Base-by-base conservation (phyloP, 2,329 filamentous ascomycete genomes). In the Colletotrichum orchidophilum region DNA sequence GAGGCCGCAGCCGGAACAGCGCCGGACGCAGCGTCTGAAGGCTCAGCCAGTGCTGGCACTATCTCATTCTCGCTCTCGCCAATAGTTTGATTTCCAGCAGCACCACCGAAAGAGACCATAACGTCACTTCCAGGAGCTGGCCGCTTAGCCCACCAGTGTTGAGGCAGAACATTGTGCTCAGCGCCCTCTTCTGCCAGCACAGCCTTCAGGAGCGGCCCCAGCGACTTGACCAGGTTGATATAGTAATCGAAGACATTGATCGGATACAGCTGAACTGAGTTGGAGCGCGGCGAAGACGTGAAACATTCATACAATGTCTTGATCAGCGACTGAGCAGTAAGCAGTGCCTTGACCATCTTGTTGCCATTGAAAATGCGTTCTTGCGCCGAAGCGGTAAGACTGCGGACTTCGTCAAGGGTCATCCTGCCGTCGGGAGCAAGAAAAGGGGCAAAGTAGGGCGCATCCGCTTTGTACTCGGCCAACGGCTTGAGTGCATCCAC, bases 191-290 rank as follows among this genome's bases (percentile, higher is more conserved):
- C 96, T 80, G 92, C 92, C n/a, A 97, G 87, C 70, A 94, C 93
- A 63, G 92, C 92, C 52, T 93, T 89, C 74, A 98, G 88, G 18
- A 99, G 83, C 27, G 91, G 91, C 3, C 94, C 95, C 39, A 98
- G 87, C 29, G 91, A 90, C 73, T 90, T 88, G 27, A 97, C 87
- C 46, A 98, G 83, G n/a, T 86, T 82, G 54, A 90, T 85, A 78
- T 97, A 97, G 79, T 94, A 92, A 79, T 98, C 96, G 35, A 92
- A 94, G 26, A 97, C 87, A 77, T 97, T 97, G 75, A 97, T 88
- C 29, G 90, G 88, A 65, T 89, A 90, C 76, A 98, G 93, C 12
- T 92, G 88, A 33, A 90, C 88, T 11, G 84, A 84, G 62, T 89
- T 86, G 29, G 91, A 88, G 68, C 94, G 88, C 64, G 89, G 88